Base-by-base conservation (phyloP, 2,329 filamentous ascomycete species). In the Pseudocercospora pini-densiflorae region DNA sequence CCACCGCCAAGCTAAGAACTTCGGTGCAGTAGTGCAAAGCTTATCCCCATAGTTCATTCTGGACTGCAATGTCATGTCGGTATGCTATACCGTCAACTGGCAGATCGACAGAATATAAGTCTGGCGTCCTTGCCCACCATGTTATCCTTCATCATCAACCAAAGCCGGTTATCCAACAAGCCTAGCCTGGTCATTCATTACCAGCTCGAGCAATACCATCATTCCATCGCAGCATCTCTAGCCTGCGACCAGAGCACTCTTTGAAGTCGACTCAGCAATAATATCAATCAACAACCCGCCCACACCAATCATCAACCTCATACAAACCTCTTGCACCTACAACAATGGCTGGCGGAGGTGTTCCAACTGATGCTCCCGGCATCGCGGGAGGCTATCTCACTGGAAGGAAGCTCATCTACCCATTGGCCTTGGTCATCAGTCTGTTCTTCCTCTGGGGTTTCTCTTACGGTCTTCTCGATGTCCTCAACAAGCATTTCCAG, bases 391-490 rank as follows among this genome's bases (percentile, higher is more conserved):
- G 80, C 65, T 81, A 78, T 74, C 77, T 83, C 57, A 82, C 81
- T 16, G 77, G 80, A 68, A 75, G 79, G 64, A 76, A 79, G 77
- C 80, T 85, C 61, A 82, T 86, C 73, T 78, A 83, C 68, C 84
- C 84, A 9, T 79, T 86, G 57, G 70, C 75, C 14, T 74, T 83
- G 53, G 80, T 84, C 75, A 84, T 81, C 51, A 77, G 79, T 33
- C 78, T 84, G 53, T 83, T 84, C 78, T 84, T 83, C 77, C 76
- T 79, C 62, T 79, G 77, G 77, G 51, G 64, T 31, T 66, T 66
- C 64, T 63, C 60, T 2, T 57, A 54, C 36, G 65, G 65, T 53
- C 72, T 75, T 68, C 64, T 76, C 59, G 74, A 77, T 69, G 76
- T 77, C 33, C 68, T 79, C 31, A 79, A 79, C 71, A 77, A 77